Evolutionary conservation across 371 early-diverging fungal species (phyloP).

Genomic region (Mucor indicus): DNA sequence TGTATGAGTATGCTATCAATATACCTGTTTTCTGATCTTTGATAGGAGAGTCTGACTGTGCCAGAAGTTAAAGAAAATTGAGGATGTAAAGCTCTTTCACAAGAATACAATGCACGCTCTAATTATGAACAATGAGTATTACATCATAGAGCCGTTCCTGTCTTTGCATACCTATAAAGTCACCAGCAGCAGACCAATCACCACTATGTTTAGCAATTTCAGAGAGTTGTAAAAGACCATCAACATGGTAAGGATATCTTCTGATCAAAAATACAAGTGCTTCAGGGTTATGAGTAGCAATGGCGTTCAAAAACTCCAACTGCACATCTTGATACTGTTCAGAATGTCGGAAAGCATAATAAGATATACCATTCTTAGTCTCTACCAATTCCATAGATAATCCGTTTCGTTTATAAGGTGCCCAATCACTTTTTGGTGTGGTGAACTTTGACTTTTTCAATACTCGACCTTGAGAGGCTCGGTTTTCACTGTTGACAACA

Average conservation of each 20-base stretch:
- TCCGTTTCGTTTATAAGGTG: constrained; percentile 64
- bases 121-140: not conserved
- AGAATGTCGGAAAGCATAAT: constrained; percentile 69
- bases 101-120: constrained; percentile 81
- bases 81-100: constrained; percentile 82
- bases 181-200: constrained; percentile 71
- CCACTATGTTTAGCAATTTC: constrained; percentile 84
- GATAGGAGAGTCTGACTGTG: constrained; percentile 65
- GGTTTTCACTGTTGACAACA: constrained; percentile 60
- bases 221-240: constrained; percentile 78
- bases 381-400: constrained; percentile 71
- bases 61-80: constrained; percentile 74
- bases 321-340: constrained; percentile 73
- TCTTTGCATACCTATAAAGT: constrained; percentile 58
- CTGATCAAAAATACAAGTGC: constrained; percentile 65
- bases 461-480: constrained; percentile 39
- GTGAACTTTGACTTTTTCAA: constrained; percentile 63
- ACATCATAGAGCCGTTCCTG: not conserved
- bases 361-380: constrained; percentile 42
- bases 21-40: constrained; percentile 75
- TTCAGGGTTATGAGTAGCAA: constrained; percentile 76
- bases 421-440: constrained; percentile 78
- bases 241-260: constrained; percentile 84
- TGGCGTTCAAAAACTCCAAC: constrained; percentile 66
- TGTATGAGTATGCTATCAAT: too few species aligned